Conservation (phyloP, 495 filamentous ascomycete species). For the Daldinia bambusicola region DNA sequence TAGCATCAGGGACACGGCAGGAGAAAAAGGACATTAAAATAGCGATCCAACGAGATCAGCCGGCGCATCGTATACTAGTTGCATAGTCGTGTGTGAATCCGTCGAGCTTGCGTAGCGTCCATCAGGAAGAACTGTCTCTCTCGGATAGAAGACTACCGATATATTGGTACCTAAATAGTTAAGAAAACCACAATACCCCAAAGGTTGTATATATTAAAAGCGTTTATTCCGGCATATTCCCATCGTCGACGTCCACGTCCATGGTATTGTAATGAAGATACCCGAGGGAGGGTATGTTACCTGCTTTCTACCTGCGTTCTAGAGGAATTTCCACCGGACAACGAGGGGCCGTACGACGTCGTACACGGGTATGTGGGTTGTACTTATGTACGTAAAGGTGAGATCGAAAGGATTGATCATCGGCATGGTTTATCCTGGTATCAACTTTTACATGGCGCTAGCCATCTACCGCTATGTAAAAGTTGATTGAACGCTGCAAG, state of each 20-base stretch:
- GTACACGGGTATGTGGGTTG: slow-evolving; percentile 13
- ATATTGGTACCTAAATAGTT: not conserved
- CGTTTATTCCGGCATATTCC: not conserved
- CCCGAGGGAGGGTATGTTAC: not conserved
- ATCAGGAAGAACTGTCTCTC: not conserved
- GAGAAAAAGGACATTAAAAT: slow-evolving; percentile 13
- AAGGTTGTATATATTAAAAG: slow-evolving; percentile 1
- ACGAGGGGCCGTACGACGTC: slow-evolving; percentile 22
- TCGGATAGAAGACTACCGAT: slow-evolving; percentile 16
- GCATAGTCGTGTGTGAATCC: slow-evolving; percentile 8
- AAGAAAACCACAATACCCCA: slow-evolving; percentile 3
- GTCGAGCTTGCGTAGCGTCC: slow-evolving; percentile 6
- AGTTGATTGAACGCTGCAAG: slow-evolving; percentile 33
- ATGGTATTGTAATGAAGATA: not conserved
- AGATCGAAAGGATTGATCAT: slow-evolving; percentile 38
- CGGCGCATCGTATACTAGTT: slow-evolving; percentile 9
- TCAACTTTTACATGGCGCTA: slow-evolving; percentile 36
- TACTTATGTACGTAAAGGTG: slow-evolving; percentile 35
- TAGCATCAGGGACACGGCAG: slow-evolving; percentile 33
- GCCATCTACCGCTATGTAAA: slow-evolving; percentile 28
- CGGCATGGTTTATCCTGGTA: slow-evolving; percentile 39
- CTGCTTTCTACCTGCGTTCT: not conserved
- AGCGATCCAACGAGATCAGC: slow-evolving; percentile 11
- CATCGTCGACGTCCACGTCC: not conserved
- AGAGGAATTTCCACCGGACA: slow-evolving; percentile 5